Percentiles rank a stretch among this genome's conserved stretches.
phyloP scores from a whole-genome alignment of 352 stramenopile genomes.

The Blastocystis hominis region DNA sequence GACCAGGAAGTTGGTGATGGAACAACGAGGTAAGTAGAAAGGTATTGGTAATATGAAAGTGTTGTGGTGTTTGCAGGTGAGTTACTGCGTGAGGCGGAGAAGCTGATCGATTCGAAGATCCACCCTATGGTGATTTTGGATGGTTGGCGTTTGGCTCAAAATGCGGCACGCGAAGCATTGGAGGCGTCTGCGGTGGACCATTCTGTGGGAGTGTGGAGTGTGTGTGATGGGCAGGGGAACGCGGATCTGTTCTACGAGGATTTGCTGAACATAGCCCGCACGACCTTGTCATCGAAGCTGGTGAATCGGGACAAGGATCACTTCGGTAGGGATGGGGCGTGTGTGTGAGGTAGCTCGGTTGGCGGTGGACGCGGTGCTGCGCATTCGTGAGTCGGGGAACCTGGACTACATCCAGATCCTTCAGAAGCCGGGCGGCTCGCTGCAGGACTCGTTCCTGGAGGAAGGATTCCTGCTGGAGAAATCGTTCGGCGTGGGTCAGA shows the following conservation, averaged over 20 bases:
- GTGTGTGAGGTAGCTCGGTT: slow-evolving; percentile 65
- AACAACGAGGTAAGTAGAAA: slow-evolving; percentile 80
- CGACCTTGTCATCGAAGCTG: slow-evolving; percentile 95
- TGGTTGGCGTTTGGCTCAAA: slow-evolving; percentile 85
- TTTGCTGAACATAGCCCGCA: slow-evolving; percentile 88
- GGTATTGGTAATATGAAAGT: slow-evolving; percentile 32
- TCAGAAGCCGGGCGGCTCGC: slow-evolving; percentile 86
- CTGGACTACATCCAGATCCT: slow-evolving; percentile 97
- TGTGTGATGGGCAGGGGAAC: slow-evolving; percentile 62
- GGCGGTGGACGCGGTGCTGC: slow-evolving; percentile 86
- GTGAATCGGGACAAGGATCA: slow-evolving; percentile 93
- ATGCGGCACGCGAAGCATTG: slow-evolving; percentile 78
- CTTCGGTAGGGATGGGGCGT: slow-evolving; percentile 70
- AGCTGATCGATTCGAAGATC: slow-evolving; percentile 85
- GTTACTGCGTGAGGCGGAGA: slow-evolving; percentile 90
- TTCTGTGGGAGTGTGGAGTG: slow-evolving; percentile 53
- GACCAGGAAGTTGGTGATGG: slow-evolving; percentile 97
- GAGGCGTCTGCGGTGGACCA: slow-evolving; percentile 74
- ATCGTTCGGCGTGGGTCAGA: slow-evolving; percentile 78
- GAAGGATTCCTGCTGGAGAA: slow-evolving; percentile 96
- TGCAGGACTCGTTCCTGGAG: slow-evolving; percentile 93
- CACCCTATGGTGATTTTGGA: slow-evolving; percentile 96
- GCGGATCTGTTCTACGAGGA: slow-evolving; percentile 79
- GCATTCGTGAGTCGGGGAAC: slow-evolving; percentile 84
- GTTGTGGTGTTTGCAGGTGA: slow-evolving; percentile 86